Conservation (phyloP, 805 yeast species). For the Debaryomyces prosopidis region DNA sequence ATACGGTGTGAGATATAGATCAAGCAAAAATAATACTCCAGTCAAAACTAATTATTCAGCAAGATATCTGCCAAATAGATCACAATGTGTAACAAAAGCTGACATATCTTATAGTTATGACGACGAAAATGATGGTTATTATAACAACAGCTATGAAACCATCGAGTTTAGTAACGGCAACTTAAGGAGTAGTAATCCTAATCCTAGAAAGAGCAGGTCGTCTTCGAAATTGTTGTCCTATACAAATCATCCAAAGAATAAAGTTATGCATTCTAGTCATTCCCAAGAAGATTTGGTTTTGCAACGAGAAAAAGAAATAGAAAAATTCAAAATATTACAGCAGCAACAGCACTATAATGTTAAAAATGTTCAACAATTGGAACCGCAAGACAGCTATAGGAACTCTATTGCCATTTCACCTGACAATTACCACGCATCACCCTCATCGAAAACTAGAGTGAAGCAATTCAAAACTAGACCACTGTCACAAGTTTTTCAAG, state of each 20-base stretch:
- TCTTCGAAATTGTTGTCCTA: conserved; percentile 17
- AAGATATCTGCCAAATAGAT: conserved; percentile 11
- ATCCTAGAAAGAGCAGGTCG: conserved; percentile 11
- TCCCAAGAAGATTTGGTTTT: conserved; percentile 17
- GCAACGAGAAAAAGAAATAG: conserved; percentile 30
- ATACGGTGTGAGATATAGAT: conserved; percentile 7
- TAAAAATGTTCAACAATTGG: conserved; percentile 16
- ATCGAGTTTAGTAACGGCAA: conserved; percentile 8
- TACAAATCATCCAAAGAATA: conserved; percentile 17
- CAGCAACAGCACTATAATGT: conserved; percentile 31
- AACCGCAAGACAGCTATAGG: conserved; percentile 11
- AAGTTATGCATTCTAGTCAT: conserved; percentile 10
- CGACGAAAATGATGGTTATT: conserved; percentile 18
- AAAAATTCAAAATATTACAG: conserved; percentile 28
- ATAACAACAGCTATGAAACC: conserved; percentile 24
- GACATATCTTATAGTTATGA: conserved; percentile 18
- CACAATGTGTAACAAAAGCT: conserved; percentile 7
- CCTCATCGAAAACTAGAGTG: not conserved
- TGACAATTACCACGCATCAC: not conserved
- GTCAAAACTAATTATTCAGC: conserved; percentile 6
- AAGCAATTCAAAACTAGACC: not conserved
- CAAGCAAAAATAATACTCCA: conserved; percentile 8
- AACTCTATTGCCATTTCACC: conserved; percentile 9
- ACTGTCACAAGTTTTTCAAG: not conserved
- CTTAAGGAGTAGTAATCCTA: conserved; percentile 6